Percentiles rank a stretch among this genome's conserved stretches.
These are phyloP conservation scores for Phytophthora syringae DNA, from an alignment of 352 stramenopile genomes.

Conservation along the genomic window DNA sequence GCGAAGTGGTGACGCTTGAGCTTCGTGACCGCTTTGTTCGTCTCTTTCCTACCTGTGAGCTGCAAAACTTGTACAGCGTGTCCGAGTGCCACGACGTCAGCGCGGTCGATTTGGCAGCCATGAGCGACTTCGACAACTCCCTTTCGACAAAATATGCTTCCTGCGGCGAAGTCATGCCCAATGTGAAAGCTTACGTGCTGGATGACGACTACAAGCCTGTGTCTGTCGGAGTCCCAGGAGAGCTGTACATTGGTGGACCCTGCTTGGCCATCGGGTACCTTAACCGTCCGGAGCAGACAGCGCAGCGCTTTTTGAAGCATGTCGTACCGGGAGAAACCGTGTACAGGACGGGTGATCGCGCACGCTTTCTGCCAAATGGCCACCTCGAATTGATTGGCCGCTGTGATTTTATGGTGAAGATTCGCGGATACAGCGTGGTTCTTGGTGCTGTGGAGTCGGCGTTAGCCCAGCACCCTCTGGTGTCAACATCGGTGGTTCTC, in stretches of 20 bases:
- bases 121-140: constrained; percentile 75
- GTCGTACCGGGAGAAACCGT: constrained; percentile 75
- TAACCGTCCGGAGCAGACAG: constrained; percentile 78
- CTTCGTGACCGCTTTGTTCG: constrained; percentile 87
- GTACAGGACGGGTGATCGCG: constrained; percentile 93
- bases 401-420: constrained; percentile 97
- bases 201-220: constrained; percentile 75
- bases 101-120: constrained; percentile 76
- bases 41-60: constrained; percentile 82
- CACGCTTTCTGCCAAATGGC: constrained; percentile 89
- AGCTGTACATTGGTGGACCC: constrained; percentile 88
- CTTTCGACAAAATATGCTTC: constrained; percentile 89
- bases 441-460: constrained; percentile 91
- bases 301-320: constrained; percentile 79
- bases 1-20: constrained; percentile 93
- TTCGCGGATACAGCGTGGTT: constrained; percentile 95
- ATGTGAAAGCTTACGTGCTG: constrained; percentile 79
- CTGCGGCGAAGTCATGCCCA: constrained; percentile 88
- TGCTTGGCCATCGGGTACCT: constrained; percentile 89
- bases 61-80: constrained; percentile 95
- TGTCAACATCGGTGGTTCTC: constrained; percentile 91
- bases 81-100: constrained; percentile 94
- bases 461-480: constrained; percentile 83
- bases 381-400: constrained; percentile 93
- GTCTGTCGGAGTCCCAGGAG: constrained; percentile 71